Conservation (phyloP, 805 yeast genomes). For the Blastobotrys attinorum region DNA sequence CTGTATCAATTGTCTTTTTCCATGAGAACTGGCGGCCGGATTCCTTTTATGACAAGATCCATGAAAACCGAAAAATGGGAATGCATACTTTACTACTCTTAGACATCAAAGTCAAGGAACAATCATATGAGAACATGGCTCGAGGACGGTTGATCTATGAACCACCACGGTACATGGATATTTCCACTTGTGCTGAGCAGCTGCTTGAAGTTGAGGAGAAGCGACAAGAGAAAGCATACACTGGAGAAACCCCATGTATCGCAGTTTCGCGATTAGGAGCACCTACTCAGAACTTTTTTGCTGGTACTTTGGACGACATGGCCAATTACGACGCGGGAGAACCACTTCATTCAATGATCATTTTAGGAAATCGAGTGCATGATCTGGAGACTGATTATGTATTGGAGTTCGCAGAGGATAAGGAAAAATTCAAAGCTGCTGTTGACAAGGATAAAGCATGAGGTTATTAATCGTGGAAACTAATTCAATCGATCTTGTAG, state of each 20-base stretch:
- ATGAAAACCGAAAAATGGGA: conserved; percentile 87
- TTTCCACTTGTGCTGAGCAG: conserved; percentile 82
- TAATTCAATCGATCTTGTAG: background rate
- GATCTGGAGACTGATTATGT: conserved; percentile 85
- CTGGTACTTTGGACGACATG: conserved; percentile 74
- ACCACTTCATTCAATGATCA: conserved; percentile 85
- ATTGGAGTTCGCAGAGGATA: conserved; percentile 57
- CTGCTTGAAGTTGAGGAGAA: conserved; percentile 78
- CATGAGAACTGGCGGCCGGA: conserved; percentile 96
- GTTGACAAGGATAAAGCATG: conserved; percentile 33
- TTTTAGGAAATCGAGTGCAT: conserved; percentile 87
- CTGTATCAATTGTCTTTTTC: conserved; percentile 93
- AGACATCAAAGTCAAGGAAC: conserved; percentile 96
- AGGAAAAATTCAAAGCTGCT: conserved; percentile 39
- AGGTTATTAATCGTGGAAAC: too few relatives aligned
- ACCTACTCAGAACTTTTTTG: conserved; percentile 71
- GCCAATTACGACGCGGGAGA: conserved; percentile 84
- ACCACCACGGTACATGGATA: conserved; percentile 95
- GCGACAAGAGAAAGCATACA: conserved; percentile 70
- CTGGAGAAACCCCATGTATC: conserved; percentile 83
- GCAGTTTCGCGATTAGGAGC: conserved; percentile 90
- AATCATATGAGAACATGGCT: conserved; percentile 88
- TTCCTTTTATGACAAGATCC: conserved; percentile 79
- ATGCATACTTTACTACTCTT: conserved; percentile 81
- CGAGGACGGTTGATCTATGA: conserved; percentile 87